These are phyloP conservation scores for Aspergillus glaucus DNA, from an alignment of 2,329 filamentous ascomycete genomes.

Conservation along the genomic window DNA sequence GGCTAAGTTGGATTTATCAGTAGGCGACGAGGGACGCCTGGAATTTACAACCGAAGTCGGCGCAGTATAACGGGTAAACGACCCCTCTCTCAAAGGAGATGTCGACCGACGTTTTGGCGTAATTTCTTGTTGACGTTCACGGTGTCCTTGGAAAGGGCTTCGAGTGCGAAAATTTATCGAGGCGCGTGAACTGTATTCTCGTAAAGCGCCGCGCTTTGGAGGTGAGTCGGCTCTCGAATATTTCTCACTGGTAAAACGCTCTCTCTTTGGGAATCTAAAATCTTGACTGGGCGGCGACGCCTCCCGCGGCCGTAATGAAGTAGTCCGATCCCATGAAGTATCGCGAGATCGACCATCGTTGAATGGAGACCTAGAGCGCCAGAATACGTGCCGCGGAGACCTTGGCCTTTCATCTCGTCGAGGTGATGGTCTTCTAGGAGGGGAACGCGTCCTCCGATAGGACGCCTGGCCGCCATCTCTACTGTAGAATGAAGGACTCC, in stretches of 20 bases:
- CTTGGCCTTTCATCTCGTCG: constrained; percentile 33
- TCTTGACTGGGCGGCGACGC: constrained; percentile 29
- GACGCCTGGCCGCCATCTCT: constrained; percentile 29
- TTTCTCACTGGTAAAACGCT: constrained; percentile 23
- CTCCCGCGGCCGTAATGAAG: constrained; percentile 31
- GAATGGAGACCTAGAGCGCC: constrained; percentile 38
- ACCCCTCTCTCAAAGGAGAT: constrained; percentile 37
- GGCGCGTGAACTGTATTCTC: constrained; percentile 29
- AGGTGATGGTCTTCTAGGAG: constrained; percentile 36
- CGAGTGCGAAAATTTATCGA: constrained; percentile 44
- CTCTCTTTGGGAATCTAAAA: constrained; percentile 27
- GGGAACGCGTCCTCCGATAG: constrained; percentile 30
- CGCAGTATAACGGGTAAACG: constrained; percentile 47
- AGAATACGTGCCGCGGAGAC: constrained; percentile 29
- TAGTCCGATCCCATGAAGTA: constrained; percentile 25
- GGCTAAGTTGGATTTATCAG: constrained; percentile 45
- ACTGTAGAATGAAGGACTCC: constrained; percentile 34
- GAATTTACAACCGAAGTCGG: constrained; percentile 53
- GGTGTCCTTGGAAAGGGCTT: constrained; percentile 48
- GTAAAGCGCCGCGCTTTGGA: constrained; percentile 26
- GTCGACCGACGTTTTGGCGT: constrained; percentile 50
- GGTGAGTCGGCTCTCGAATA: constrained; percentile 40
- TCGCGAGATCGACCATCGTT: constrained; percentile 25
- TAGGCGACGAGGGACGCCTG: constrained; percentile 55
- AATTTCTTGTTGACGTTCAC: constrained; percentile 43